Evolutionary conservation across 192 early-diverging fungal species (phyloP).

Genomic region (Kappamyces sp.): DNA sequence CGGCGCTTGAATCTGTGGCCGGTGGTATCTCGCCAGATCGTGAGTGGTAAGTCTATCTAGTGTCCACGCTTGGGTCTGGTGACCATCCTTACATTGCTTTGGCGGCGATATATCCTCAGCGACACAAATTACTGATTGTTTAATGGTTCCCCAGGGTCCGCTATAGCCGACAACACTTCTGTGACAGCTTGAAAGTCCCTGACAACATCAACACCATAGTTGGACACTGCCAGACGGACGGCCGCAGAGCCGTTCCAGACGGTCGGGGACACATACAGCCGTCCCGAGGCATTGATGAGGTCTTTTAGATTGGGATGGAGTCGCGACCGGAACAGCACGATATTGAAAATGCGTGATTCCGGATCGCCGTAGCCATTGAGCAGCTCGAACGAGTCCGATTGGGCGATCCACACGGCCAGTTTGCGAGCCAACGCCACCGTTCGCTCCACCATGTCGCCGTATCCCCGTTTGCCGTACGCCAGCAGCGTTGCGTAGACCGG

Average conservation of each 20-base stretch:
- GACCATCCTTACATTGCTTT: too few relatives aligned
- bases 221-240: slow-evolving; percentile 45
- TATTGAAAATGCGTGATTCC: slow-evolving; percentile 14
- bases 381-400: slow-evolving; percentile 14
- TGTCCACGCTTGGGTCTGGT: too few relatives aligned
- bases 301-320: slow-evolving; percentile 24
- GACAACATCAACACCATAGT: slow-evolving; percentile 17
- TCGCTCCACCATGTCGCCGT: slow-evolving; percentile 36
- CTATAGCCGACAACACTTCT: too few relatives aligned
- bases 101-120: too few relatives aligned
- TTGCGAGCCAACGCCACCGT: slow-evolving; percentile 42
- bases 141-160: too few relatives aligned
- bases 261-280: slow-evolving; percentile 47
- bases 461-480: slow-evolving; percentile 47
- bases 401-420: slow-evolving; percentile 42
- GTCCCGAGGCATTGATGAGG: slow-evolving; percentile 37
- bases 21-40: too few relatives aligned
- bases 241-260: slow-evolving; percentile 37
- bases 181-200: too few relatives aligned
- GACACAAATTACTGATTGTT: too few relatives aligned
- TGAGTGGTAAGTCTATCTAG: too few relatives aligned
- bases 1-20: too few relatives aligned
- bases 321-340: slow-evolving; percentile 27
- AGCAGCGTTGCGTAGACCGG: slow-evolving; percentile 49
- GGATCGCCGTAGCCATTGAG: slow-evolving; percentile 8